Evolutionary conservation across 108 stramenopile genomes (phyloP), one percentile per base, ranked within the genome.

Genomic region (Cafeteria roenbergensis): DNA sequence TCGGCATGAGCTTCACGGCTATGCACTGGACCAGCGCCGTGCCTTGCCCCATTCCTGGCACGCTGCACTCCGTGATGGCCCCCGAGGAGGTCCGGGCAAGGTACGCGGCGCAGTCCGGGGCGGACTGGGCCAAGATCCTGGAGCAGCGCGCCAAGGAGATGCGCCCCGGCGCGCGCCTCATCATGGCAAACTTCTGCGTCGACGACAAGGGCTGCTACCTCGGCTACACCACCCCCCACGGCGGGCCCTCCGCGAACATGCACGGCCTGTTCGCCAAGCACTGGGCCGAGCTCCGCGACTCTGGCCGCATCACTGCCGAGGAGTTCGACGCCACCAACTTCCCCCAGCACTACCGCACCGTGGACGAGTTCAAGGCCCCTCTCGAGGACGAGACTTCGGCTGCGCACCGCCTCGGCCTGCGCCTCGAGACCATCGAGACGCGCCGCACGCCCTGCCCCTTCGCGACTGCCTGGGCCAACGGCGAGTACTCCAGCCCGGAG

Each of bases 321-420:
- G 78, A 82, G 63, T 31, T 56, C 54, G 34, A 48, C 22, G 76
- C 71, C 30, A 71, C 78, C n/a, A 72, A 69, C 0, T 82, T 82
- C 63, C 78, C 82, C 1, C 76, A 69, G 56, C 78, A 79, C 68
- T 82, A 82, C 60, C 53, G 76, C 20, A 72, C 76, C 0, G 71
- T 51, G 30, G 68, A 77, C 30, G 82, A 82, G 51, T 76, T 73
- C 55, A 27, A 68, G 14, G 73, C 59, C 0, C 73, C 73, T 25
- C 59, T 78, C 34, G 75, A 75, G 28, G 32, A 52, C 0, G 66
- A 28, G 2, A 3, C 27, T 22, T 20, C 34, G 26, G 8, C 48
- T 1, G 27, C 4, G 24, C 34, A 22, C 34, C 1, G 9, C 21
- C 34, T 6, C 25, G 62, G 62, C 6, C 62, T 63, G 48, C 34